Evolutionary conservation across 2,329 filamentous ascomycete genomes (phyloP).

Genomic region (Trichoderma breve): DNA sequence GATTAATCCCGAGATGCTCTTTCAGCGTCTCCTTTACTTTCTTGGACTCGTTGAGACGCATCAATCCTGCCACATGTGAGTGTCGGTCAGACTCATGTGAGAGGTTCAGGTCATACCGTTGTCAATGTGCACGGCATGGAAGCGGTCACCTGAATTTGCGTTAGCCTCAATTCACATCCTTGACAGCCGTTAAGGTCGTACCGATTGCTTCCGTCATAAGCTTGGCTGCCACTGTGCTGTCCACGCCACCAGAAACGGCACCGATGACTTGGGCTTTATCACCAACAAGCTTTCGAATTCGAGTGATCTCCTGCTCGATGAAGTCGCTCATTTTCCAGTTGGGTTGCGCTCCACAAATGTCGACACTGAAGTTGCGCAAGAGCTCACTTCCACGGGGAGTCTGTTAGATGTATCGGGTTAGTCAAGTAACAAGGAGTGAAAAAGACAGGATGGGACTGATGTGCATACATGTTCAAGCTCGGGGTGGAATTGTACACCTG

Average conservation of each 20-base stretch:
- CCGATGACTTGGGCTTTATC: slow-evolving; percentile 74
- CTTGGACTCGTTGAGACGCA: slow-evolving; percentile 82
- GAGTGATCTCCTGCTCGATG: slow-evolving; percentile 71
- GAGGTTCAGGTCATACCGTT: slow-evolving; percentile 41
- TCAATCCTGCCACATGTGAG: slow-evolving; percentile 28
- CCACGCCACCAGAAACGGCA: slow-evolving; percentile 70
- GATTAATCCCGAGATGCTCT: slow-evolving; percentile 81
- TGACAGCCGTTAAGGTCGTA: background rate
- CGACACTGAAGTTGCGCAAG: slow-evolving; percentile 78
- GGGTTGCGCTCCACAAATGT: slow-evolving; percentile 72
- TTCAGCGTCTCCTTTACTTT: slow-evolving; percentile 77
- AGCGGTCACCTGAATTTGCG: background rate
- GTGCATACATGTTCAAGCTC: slow-evolving; percentile 55
- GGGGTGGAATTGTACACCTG: slow-evolving; percentile 84
- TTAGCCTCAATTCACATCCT: background rate
- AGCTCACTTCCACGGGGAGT: slow-evolving; percentile 59
- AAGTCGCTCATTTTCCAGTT: slow-evolving; percentile 90
- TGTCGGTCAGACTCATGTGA: background rate
- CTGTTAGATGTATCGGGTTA: slow-evolving; percentile 36
- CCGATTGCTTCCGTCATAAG: slow-evolving; percentile 83
- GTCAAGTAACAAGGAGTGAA: slow-evolving; percentile 39
- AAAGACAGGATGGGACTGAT: slow-evolving; percentile 15
- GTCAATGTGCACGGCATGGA: slow-evolving; percentile 71
- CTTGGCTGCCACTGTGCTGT: slow-evolving; percentile 82
- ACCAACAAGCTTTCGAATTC: slow-evolving; percentile 81